These are phyloP conservation scores for Puccinia horiana DNA, from an alignment of 1,284 basidiomycete species.

Conservation along the genomic window DNA sequence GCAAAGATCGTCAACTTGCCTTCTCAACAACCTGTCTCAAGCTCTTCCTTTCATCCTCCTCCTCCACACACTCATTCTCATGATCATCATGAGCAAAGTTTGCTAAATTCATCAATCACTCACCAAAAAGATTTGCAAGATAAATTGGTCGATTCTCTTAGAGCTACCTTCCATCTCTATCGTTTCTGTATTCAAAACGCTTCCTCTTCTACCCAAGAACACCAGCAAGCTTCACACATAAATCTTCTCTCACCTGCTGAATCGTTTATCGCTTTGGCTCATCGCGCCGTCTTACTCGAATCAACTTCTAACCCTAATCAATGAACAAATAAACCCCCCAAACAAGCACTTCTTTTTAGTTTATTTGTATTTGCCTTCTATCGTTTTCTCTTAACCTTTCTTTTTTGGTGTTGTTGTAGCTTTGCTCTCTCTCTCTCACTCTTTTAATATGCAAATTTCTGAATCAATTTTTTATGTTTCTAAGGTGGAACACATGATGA, in stretches of 20 bases:
- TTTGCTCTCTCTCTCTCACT: no score
- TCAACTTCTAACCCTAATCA: constrained; percentile 51
- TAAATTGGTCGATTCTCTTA: neutral
- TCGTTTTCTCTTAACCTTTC: no score
- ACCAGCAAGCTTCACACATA: neutral
- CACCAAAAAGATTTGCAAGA: neutral
- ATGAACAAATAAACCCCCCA: no score
- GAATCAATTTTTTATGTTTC: no score
- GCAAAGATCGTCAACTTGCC: constrained; percentile 4
- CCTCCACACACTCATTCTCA: neutral
- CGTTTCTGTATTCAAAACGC: neutral
- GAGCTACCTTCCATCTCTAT: constrained; percentile 24
- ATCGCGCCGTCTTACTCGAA: constrained; percentile 14
- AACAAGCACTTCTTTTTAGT: no score
- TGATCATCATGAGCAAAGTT: neutral
- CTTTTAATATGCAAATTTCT: no score
- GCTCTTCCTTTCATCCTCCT: neutral
- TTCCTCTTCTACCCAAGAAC: neutral
- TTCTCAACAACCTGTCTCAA: neutral
- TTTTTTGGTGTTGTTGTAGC: no score
- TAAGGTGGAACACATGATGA: no score
- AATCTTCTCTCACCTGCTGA: neutral
- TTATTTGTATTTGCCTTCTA: no score
- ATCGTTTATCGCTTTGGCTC: constrained; percentile 17
- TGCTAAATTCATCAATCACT: neutral